Percentiles rank a stretch among this genome's conserved stretches.
Evolutionary conservation across 2,329 filamentous ascomycete genomes (phyloP).

Genomic region (Stachybotrys chlorohalonatus): DNA sequence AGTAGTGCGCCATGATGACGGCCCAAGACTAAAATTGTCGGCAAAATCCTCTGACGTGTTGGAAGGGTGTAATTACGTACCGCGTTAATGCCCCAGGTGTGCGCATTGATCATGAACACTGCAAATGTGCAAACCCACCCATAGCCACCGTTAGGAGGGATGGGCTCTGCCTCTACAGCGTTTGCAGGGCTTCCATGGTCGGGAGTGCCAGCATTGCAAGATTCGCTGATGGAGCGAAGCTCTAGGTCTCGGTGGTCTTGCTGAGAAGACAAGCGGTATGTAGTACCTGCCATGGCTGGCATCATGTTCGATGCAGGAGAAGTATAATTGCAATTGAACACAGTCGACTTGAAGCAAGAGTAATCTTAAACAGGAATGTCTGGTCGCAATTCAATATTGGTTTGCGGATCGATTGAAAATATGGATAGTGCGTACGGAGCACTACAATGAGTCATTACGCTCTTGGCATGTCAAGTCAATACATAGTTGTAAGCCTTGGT

Average conservation of each 20-base stretch:
- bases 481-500: too few species aligned
- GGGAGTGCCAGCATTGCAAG: not conserved
- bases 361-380: too few species aligned
- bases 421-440: too few species aligned
- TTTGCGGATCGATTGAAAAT: too few species aligned
- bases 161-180: not conserved
- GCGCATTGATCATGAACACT: slow-evolving; percentile 23
- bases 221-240: not conserved
- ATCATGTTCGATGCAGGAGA: too few species aligned
- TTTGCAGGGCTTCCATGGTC: not conserved
- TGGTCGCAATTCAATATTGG: too few species aligned
- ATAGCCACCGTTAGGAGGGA: slow-evolving; percentile 41
- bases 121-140: slow-evolving; percentile 25
- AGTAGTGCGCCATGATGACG: slow-evolving; percentile 48
- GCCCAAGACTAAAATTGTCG: slow-evolving; percentile 29
- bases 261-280: too few species aligned
- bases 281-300: too few species aligned
- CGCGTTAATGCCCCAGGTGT: slow-evolving; percentile 31
- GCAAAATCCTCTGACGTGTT: not conserved
- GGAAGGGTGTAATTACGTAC: not conserved
- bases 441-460: too few species aligned
- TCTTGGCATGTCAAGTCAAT: too few species aligned
- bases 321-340: too few species aligned
- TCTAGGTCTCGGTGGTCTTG: not conserved
- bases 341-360: too few species aligned